Evolutionary conservation across 805 yeast genomes (phyloP), one percentile per base, ranked within the genome.

Genomic region (Sugiyamaella boreocaroliniensis): DNA sequence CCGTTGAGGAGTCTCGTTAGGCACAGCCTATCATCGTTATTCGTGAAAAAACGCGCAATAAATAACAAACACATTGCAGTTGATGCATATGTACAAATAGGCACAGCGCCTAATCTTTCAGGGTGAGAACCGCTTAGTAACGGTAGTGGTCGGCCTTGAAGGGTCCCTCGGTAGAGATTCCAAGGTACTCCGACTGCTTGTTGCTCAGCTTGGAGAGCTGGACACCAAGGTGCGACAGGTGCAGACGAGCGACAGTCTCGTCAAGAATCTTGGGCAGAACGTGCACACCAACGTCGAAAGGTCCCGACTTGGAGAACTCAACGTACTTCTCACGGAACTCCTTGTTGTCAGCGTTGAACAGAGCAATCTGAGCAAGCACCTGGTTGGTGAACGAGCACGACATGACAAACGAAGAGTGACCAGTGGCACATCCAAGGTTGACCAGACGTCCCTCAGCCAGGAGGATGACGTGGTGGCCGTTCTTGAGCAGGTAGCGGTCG

Each of bases 371-470:
- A 66, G 99, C 99, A 72, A 92, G 81, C 61, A 92, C 98, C 81
- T 92, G 99, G 87, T 92, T 92, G 67, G 97, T 88, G 95, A 92
- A 92, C 52, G 98, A 93, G 79, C 98, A 93, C 59, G 97, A 89
- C 99, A 92, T 92, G 70, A 92, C 99, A 72, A 92, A 92, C 43
- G 97, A 89, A 49, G 98, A 86, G 82, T 92, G 99, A 72, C 99
- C 99, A 68, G 98, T 92, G 72, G 98, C 99, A 80, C 98, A 93
- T 68, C 99, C 99, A 72, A 92, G 82, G 89, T 92, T 92, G 72
- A 92, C 98, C 69, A 92, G 85, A 81, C 99, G 89, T 79, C 99
- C 99, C 77, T 90, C 97, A 63, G 99, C 99, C 68, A 92, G 86
- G 71, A 92, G 81, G 78, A 92, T 89, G 71, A 92, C 71, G 80